Percentiles rank a stretch among this genome's conserved stretches.
phyloP scores from a whole-genome alignment of 441 rosid species.

The Arabidopsis hybrid region DNA sequence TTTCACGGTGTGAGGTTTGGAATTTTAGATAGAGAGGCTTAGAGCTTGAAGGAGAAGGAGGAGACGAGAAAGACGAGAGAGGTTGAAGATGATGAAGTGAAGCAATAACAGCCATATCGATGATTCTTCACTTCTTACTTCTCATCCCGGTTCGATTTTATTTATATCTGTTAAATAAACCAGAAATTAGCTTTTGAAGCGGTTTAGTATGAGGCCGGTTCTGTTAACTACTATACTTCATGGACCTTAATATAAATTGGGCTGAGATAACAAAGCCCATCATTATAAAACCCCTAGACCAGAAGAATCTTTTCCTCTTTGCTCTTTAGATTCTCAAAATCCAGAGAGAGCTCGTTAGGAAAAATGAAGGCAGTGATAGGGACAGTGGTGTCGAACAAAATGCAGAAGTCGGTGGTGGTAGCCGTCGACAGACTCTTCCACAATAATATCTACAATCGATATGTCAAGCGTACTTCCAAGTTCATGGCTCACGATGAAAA shows the following conservation, averaged over 20 bases:
- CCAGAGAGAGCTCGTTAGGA: no score
- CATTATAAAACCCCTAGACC: no score
- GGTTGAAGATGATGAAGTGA: conserved; percentile 49
- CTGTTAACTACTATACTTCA: neutral
- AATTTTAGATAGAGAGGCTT: conserved; percentile 66
- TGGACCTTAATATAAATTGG: no score
- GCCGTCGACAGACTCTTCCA: conserved; percentile 93
- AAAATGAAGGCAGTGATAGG: conserved; percentile 78
- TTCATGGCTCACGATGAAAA: conserved; percentile 97
- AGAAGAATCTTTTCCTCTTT: no score
- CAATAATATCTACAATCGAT: conserved; percentile 80
- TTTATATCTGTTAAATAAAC: conserved; percentile 27
- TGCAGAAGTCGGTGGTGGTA: conserved; percentile 95
- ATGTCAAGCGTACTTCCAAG: conserved; percentile 91
- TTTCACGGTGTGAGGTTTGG: conserved; percentile 72
- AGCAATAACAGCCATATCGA: conserved; percentile 37
- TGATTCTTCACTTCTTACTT: neutral
- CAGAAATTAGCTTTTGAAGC: neutral
- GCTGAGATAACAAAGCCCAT: no score
- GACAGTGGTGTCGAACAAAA: conserved; percentile 91
- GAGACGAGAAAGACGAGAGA: conserved; percentile 41
- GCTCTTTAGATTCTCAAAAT: no score
- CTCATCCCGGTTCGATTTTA: conserved; percentile 39
- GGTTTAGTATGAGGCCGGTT: neutral
- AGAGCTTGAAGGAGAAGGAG: conserved; percentile 39